Evolutionary conservation across 371 early-diverging fungal genomes (phyloP).

Genomic region (Syncephalastrum contaminatum): DNA sequence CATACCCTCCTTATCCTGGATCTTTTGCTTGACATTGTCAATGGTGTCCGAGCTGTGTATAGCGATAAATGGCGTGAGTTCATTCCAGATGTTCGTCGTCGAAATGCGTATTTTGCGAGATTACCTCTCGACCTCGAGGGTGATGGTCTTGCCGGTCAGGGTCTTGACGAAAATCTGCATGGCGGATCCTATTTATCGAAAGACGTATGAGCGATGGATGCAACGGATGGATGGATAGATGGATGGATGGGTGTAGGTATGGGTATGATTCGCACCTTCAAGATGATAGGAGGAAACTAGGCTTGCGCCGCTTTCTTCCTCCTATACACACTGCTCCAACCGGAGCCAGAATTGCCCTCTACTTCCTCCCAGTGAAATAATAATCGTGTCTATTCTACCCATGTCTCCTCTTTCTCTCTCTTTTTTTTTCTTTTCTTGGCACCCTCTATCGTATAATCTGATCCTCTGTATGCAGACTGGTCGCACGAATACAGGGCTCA

Average conservation of each 20-base stretch:
- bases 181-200: conserved; percentile 2
- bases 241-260: conserved; percentile 3
- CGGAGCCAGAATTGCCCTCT: too few relatives aligned
- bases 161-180: conserved; percentile 83
- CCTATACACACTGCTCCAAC: too few relatives aligned
- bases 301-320: too few relatives aligned
- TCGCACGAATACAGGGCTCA: too few relatives aligned
- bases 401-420: too few relatives aligned
- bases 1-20: conserved; percentile 24
- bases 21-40: conserved; percentile 73
- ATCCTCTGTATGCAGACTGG: too few relatives aligned
- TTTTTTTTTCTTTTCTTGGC: too few relatives aligned
- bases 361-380: too few relatives aligned
- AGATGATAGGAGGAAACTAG: too few relatives aligned
- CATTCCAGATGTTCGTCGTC: neutral
- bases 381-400: too few relatives aligned
- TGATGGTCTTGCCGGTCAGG: conserved; percentile 97
- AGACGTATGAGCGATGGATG: conserved; percentile 7
- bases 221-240: conserved; percentile 6
- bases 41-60: conserved; percentile 63
- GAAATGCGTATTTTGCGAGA: neutral
- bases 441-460: too few relatives aligned
- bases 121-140: conserved; percentile 80
- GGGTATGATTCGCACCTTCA: too few relatives aligned
- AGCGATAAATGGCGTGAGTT: neutral